These are phyloP conservation scores for Kodamaea ohmeri DNA, from an alignment of 1,139 yeast genomes.

Conservation along the genomic window DNA sequence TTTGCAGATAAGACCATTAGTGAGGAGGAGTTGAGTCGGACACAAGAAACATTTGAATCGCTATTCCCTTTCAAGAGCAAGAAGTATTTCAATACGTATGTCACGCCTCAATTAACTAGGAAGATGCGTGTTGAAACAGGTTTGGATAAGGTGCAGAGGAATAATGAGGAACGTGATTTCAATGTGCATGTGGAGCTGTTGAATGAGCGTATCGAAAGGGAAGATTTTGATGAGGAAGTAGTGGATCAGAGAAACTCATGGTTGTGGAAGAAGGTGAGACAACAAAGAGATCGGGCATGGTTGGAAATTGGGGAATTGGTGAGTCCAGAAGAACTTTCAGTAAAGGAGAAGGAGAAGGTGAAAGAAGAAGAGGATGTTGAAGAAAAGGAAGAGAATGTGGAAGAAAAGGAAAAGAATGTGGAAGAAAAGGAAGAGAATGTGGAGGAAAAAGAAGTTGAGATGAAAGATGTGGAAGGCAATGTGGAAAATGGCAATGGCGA, in stretches of 20 bases:
- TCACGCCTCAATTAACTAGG: slow-evolving; percentile 44
- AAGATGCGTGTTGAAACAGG: slow-evolving; percentile 41
- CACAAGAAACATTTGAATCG: slow-evolving; percentile 18
- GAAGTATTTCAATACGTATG: slow-evolving; percentile 41
- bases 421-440: slow-evolving; percentile 13
- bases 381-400: slow-evolving; percentile 9
- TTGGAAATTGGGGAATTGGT: slow-evolving; percentile 14
- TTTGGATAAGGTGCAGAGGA: slow-evolving; percentile 20
- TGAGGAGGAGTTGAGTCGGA: slow-evolving; percentile 22
- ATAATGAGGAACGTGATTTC: slow-evolving; percentile 5
- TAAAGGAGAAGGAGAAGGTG: slow-evolving; percentile 10
- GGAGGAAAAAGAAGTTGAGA: slow-evolving; percentile 7
- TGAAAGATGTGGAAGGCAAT: slow-evolving; percentile 6
- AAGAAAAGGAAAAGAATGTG: slow-evolving; percentile 8
- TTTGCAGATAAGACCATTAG: slow-evolving; percentile 25
- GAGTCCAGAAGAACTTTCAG: slow-evolving; percentile 18
- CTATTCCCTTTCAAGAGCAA: slow-evolving; percentile 32
- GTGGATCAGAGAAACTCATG: slow-evolving; percentile 27
- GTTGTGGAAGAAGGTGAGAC: slow-evolving; percentile 31
- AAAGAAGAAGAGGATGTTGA: slow-evolving; percentile 11
- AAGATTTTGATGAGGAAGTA: slow-evolving; percentile 15
- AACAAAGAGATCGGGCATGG: slow-evolving; percentile 20
- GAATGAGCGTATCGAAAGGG: slow-evolving; percentile 14
- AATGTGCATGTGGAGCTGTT: slow-evolving; percentile 14
- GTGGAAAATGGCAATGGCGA: slow-evolving; percentile 7